phyloP scores from a whole-genome alignment of 108 stramenopile genomes.

The Cylindrotheca closterium region DNA sequence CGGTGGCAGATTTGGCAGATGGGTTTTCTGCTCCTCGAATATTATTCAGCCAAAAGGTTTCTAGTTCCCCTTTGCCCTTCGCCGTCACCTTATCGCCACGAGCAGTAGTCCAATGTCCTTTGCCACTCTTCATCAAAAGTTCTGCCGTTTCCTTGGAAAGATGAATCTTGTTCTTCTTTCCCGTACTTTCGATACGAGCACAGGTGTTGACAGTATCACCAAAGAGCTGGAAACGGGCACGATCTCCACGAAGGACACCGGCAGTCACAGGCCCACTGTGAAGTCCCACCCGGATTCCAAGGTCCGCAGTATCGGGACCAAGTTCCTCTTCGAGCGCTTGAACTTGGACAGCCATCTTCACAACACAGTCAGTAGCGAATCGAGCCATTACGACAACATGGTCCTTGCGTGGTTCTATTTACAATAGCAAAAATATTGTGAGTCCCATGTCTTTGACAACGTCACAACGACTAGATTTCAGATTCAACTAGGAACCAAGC shows the following conservation, averaged over 20 bases:
- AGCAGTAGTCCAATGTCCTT: constrained; percentile 31
- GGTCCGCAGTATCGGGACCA: constrained; percentile 12
- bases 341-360: neutral
- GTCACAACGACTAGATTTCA: no score
- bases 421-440: no score
- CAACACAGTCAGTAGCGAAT: constrained; percentile 8
- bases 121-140: constrained; percentile 23
- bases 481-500: no score
- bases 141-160: constrained; percentile 38
- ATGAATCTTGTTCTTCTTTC: constrained; percentile 38
- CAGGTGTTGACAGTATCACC: constrained; percentile 35
- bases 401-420: neutral
- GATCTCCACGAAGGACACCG: constrained; percentile 25
- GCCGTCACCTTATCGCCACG: constrained; percentile 38
- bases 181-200: constrained; percentile 51
- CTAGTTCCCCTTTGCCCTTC: constrained; percentile 52
- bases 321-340: neutral
- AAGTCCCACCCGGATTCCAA: constrained; percentile 50
- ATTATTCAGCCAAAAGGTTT: constrained; percentile 45
- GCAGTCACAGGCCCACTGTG: constrained; percentile 41
- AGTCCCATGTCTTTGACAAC: no score
- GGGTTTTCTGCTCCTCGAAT: neutral
- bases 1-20: neutral
- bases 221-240: constrained; percentile 22
- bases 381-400: constrained; percentile 6